phyloP scores from a whole-genome alignment of 2,329 filamentous ascomycete species.

The Periconia macrospinosa region DNA sequence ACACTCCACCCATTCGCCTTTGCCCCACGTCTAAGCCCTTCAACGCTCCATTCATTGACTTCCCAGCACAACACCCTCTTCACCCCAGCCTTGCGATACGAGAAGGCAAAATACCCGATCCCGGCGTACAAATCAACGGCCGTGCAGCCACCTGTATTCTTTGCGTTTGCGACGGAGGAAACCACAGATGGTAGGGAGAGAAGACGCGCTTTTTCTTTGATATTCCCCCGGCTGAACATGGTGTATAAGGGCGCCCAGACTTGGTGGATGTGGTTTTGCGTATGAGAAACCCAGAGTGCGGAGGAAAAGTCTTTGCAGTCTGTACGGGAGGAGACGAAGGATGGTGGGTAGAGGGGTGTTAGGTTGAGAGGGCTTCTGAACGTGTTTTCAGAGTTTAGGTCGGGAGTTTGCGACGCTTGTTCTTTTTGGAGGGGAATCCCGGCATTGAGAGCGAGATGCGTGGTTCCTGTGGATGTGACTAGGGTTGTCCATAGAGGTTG shows the following conservation, averaged over 20 bases:
- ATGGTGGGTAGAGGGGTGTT: slow-evolving; percentile 69
- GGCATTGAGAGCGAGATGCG: slow-evolving; percentile 62
- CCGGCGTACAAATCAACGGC: slow-evolving; percentile 84
- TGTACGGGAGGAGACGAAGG: slow-evolving; percentile 56
- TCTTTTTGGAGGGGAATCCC: slow-evolving; percentile 51
- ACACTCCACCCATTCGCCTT: slow-evolving; percentile 44
- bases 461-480: slow-evolving; percentile 47
- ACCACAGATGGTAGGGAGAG: slow-evolving; percentile 50
- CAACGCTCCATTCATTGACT: slow-evolving; percentile 64
- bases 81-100: slow-evolving; percentile 72
- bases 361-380: slow-evolving; percentile 74
- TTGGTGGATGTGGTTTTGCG: slow-evolving; percentile 76
- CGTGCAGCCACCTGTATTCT: slow-evolving; percentile 17
- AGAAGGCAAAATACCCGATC: slow-evolving; percentile 92
- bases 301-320: slow-evolving; percentile 58
- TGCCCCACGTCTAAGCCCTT: slow-evolving; percentile 48
- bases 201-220: slow-evolving; percentile 83
- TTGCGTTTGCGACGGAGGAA: slow-evolving; percentile 31
- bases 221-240: slow-evolving; percentile 92
- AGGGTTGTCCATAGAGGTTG: slow-evolving; percentile 29
- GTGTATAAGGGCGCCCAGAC: slow-evolving; percentile 87
- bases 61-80: slow-evolving; percentile 80
- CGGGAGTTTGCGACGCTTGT: neutral
- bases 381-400: slow-evolving; percentile 57
- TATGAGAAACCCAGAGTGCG: slow-evolving; percentile 78